A percentile compares a stretch with the other conserved stretches of the same genome.
Evolutionary conservation across 129 eudicot genomes (phyloP).

Genomic region (Cynara cardunculus): DNA sequence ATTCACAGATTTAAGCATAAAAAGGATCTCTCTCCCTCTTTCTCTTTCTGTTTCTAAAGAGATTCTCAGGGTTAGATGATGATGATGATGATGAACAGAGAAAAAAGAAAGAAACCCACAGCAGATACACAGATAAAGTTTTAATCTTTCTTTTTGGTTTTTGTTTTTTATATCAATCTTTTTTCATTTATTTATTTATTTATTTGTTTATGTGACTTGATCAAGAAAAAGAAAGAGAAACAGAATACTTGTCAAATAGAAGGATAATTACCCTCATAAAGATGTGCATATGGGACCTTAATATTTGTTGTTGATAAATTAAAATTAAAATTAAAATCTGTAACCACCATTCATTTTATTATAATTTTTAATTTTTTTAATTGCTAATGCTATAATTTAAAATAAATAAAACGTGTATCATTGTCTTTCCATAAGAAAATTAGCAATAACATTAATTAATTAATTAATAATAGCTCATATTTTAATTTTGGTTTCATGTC

Average conservation of each 20-base stretch:
- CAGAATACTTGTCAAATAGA: constrained; percentile 22
- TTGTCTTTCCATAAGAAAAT: neutral
- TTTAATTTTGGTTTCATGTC: no score
- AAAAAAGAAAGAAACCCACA: neutral
- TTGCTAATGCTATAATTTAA: neutral
- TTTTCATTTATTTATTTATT: neutral
- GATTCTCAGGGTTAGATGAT: constrained; percentile 17
- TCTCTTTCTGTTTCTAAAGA: constrained; percentile 13
- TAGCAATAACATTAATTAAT: neutral
- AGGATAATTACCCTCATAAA: constrained; percentile 22
- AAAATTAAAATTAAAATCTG: neutral
- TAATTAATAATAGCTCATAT: no score
- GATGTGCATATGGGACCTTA: constrained; percentile 17
- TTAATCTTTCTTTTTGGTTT: constrained; percentile 13
- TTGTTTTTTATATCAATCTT: neutral
- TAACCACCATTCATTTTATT: neutral
- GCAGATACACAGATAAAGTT: constrained; percentile 8
- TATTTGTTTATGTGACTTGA: constrained; percentile 22
- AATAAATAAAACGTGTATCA: neutral
- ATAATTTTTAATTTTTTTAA: neutral
- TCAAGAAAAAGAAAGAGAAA: constrained; percentile 19
- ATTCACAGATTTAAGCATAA: constrained; percentile 48
- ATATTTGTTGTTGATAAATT: constrained; percentile 5
- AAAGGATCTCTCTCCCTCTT: constrained; percentile 15
- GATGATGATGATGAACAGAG: constrained; percentile 9